phyloP scores from a whole-genome alignment of 805 yeast genomes.

The Lachancea sp. region DNA sequence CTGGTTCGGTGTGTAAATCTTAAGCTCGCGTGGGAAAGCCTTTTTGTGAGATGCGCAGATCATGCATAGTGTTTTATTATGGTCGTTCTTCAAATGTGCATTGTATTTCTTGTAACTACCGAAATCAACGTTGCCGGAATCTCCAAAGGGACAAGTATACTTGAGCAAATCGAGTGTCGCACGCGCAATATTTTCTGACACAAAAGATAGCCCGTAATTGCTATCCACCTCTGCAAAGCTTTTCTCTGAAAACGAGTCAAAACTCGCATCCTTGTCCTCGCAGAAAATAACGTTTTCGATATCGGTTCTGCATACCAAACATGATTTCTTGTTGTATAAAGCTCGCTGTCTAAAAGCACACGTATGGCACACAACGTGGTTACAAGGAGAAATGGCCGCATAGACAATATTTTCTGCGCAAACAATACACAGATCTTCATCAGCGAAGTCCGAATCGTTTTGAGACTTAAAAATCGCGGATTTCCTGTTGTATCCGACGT shows the following conservation, averaged over 20 bases:
- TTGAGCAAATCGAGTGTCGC: conserved; percentile 48
- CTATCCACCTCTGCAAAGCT: conserved; percentile 36
- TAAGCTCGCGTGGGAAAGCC: conserved; percentile 68
- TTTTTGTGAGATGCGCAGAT: conserved; percentile 73
- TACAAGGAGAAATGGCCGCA: conserved; percentile 74
- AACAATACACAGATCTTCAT: conserved; percentile 58
- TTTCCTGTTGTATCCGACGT: conserved; percentile 1
- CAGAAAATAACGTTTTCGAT: conserved; percentile 53
- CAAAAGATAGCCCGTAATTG: conserved; percentile 53
- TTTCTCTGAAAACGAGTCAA: conserved; percentile 32
- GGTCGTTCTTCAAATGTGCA: conserved; percentile 60
- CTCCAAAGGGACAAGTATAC: conserved; percentile 51
- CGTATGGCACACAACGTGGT: conserved; percentile 73
- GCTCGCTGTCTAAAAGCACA: conserved; percentile 84
- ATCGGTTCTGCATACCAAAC: conserved; percentile 81
- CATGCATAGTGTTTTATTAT: conserved; percentile 60
- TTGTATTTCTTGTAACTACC: conserved; percentile 50
- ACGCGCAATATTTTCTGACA: conserved; percentile 42
- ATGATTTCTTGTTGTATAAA: conserved; percentile 61
- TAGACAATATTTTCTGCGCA: conserved; percentile 70
- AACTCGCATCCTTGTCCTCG: conserved; percentile 37
- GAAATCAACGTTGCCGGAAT: conserved; percentile 31
- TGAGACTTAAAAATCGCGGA: not conserved
- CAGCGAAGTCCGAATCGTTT: conserved; percentile 22
- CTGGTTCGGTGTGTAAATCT: conserved; percentile 52